Conservation (phyloP, 164 flowering plant genomes). For the Buxus sempervirens region DNA sequence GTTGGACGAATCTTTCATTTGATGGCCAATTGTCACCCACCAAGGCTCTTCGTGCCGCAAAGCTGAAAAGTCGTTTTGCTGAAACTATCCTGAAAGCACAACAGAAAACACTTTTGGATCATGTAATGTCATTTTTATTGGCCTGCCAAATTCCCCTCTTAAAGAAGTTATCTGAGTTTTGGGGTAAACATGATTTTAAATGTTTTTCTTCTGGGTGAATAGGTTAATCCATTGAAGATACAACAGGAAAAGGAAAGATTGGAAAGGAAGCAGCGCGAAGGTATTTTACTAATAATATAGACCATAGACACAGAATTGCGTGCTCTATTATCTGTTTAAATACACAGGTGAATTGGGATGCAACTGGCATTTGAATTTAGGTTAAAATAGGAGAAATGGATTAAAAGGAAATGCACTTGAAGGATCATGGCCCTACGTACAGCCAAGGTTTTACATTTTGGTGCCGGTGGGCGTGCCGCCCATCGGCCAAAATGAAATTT, state of each 20-base stretch:
- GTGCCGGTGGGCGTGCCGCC: too few species aligned
- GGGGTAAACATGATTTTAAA: not conserved
- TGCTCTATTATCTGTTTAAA: too few species aligned
- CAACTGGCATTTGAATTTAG: too few species aligned
- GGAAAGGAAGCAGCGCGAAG: constrained; percentile 67
- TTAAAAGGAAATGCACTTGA: too few species aligned
- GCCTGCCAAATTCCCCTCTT: not conserved
- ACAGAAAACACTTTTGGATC: constrained; percentile 47
- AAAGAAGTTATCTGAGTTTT: not conserved
- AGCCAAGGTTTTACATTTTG: too few species aligned
- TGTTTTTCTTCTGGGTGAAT: constrained; percentile 42
- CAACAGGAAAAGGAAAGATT: constrained; percentile 55
- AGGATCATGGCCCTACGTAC: too few species aligned
- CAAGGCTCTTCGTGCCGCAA: constrained; percentile 85
- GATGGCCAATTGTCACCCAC: constrained; percentile 60
- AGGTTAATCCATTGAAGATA: constrained; percentile 47
- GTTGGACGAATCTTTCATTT: constrained; percentile 18
- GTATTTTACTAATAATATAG: constrained; percentile 25
- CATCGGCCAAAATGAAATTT: too few species aligned
- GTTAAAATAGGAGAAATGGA: too few species aligned
- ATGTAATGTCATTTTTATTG: not conserved
- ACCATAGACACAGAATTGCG: too few species aligned
- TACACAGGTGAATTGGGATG: too few species aligned
- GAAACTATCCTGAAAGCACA: constrained; percentile 13
- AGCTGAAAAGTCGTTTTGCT: constrained; percentile 26